Conservation (phyloP, 2,329 filamentous ascomycete species). For the Ploettnerulaceae sp. region DNA sequence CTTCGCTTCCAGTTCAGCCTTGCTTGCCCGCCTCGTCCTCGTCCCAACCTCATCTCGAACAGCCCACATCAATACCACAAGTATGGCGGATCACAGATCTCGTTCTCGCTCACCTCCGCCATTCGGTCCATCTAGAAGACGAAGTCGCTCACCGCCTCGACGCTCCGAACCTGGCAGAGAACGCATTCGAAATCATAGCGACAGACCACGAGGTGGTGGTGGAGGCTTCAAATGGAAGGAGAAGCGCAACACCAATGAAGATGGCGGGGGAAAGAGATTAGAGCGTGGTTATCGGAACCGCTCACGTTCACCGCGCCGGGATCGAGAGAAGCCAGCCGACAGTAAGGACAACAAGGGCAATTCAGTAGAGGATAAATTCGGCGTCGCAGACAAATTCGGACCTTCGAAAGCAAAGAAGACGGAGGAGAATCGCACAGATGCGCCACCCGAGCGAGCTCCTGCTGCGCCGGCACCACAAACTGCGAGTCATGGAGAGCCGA, state of each 20-base stretch:
- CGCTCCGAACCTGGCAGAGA: conserved; percentile 38
- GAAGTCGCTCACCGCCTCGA: conserved; percentile 40
- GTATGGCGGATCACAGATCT: conserved; percentile 25
- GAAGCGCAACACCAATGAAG: conserved; percentile 41
- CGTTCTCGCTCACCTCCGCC: conserved; percentile 28
- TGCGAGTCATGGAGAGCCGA: conserved; percentile 53
- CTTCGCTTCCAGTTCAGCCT: conserved; percentile 4
- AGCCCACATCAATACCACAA: conserved; percentile 47
- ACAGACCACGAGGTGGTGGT: conserved; percentile 27
- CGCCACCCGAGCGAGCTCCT: conserved; percentile 23
- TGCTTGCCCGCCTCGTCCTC: neutral
- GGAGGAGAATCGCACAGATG: conserved; percentile 13
- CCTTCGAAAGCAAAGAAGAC: conserved; percentile 8
- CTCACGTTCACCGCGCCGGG: conserved; percentile 35
- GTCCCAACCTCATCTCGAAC: neutral
- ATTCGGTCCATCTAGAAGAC: conserved; percentile 30
- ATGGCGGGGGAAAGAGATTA: conserved; percentile 43
- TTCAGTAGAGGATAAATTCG: conserved; percentile 31
- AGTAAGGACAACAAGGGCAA: conserved; percentile 7
- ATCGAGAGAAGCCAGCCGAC: conserved; percentile 20
- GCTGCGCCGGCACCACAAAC: conserved; percentile 23
- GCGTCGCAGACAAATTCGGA: conserved; percentile 33
- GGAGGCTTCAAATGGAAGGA: conserved; percentile 56
- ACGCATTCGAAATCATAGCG: conserved; percentile 21
- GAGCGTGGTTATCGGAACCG: conserved; percentile 49